A percentile compares a stretch with the other conserved stretches of the same genome.
Conservation (phyloP, 768 basidiomycete species). For the Leccinum olivaceopallidum region DNA sequence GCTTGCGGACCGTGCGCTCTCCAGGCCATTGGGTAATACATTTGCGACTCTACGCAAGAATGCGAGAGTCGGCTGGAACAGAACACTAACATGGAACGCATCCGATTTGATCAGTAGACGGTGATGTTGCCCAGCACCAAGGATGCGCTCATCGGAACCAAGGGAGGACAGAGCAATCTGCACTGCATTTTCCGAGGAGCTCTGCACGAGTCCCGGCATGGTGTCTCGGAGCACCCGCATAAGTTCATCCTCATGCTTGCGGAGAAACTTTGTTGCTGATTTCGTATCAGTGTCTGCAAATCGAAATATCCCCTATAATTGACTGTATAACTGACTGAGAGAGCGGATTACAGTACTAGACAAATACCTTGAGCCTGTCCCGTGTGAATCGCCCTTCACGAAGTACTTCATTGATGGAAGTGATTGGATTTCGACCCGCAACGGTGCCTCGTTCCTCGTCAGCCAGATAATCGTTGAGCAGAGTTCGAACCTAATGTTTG, state of each 20-base stretch:
- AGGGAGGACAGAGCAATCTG: constrained; percentile 59
- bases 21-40: constrained; percentile 70
- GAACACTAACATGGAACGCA: constrained; percentile 89
- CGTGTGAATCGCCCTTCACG: constrained; percentile 78
- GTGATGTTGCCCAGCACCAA: constrained; percentile 78
- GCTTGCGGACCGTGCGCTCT: constrained; percentile 40
- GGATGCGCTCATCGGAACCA: constrained; percentile 71
- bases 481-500: constrained; percentile 64
- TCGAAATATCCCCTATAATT: constrained; percentile 75
- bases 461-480: constrained; percentile 89
- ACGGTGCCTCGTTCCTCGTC: constrained; percentile 83
- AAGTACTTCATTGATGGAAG: constrained; percentile 92
- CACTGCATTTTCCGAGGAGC: constrained; percentile 58
- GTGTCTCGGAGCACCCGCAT: constrained; percentile 82
- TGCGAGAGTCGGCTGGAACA: constrained; percentile 92
- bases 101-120: constrained; percentile 84
- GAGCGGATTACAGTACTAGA: background rate
- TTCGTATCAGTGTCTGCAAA: constrained; percentile 90
- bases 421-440: constrained; percentile 83
- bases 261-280: constrained; percentile 62
- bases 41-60: constrained; percentile 77
- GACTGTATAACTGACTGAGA: constrained; percentile 2
- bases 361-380: constrained; percentile 73
- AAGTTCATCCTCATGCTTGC: constrained; percentile 81
- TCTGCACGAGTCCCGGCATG: constrained; percentile 90